These are phyloP conservation scores for Ogataea degrootiae DNA, from an alignment of 805 yeast genomes.

Conservation along the genomic window DNA sequence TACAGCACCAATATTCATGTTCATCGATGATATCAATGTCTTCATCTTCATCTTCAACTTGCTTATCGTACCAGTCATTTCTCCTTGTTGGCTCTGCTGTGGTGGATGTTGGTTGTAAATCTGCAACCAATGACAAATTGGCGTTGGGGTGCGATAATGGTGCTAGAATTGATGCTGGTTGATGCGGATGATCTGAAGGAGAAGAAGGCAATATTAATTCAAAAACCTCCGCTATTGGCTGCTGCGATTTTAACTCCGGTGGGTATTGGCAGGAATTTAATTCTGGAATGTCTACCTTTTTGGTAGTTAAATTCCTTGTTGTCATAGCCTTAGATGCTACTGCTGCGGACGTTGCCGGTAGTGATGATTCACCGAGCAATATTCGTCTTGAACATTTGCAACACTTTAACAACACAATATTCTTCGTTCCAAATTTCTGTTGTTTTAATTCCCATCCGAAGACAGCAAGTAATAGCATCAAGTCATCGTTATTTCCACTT, in stretches of 20 bases:
- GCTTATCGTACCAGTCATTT: not conserved
- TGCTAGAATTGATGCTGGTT: not conserved
- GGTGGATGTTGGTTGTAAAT: no score
- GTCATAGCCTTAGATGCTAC: not conserved
- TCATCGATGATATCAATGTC: slow-evolving; percentile 29
- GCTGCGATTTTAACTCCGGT: slow-evolving; percentile 12
- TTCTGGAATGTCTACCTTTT: slow-evolving; percentile 7
- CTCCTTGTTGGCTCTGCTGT: no score
- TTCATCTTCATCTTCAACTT: slow-evolving; percentile 15
- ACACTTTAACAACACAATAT: slow-evolving; percentile 28
- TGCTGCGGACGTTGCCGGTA: not conserved
- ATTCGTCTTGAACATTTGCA: slow-evolving; percentile 34
- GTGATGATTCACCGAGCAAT: slow-evolving; percentile 17
- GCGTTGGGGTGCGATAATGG: not conserved
- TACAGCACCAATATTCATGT: slow-evolving; percentile 36
- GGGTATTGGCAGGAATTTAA: slow-evolving; percentile 26
- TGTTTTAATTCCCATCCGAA: slow-evolving; percentile 35
- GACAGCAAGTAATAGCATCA: slow-evolving; percentile 19
- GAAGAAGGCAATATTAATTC: not conserved
- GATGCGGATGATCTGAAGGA: not conserved
- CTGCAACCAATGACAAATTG: no score
- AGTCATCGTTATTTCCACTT: slow-evolving; percentile 6
- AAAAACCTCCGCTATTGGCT: slow-evolving; percentile 6
- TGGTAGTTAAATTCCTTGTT: not conserved
- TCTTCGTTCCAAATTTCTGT: slow-evolving; percentile 22